Conservation (phyloP, 2,329 filamentous ascomycete genomes). For the Colletotrichum orbiculare region DNA sequence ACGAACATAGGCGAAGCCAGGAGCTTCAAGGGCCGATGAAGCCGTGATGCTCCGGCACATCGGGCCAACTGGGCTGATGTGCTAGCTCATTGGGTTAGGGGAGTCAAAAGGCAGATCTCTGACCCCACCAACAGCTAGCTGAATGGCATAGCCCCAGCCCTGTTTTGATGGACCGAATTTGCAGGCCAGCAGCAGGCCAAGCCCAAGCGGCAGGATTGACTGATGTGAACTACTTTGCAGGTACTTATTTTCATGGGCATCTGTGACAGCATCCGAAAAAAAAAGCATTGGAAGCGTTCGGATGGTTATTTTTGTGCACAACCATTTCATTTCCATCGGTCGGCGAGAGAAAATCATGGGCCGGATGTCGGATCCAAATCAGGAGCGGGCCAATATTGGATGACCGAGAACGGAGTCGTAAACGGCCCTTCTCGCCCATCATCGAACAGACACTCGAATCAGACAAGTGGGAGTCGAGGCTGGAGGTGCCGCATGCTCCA, state of each 20-base stretch:
- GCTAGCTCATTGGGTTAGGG: constrained; percentile 31
- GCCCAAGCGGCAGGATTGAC: constrained; percentile 18
- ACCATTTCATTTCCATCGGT: background rate
- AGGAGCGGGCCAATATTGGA: constrained; percentile 22
- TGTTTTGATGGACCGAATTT: constrained; percentile 35
- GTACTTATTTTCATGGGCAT: background rate
- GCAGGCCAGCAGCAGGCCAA: constrained; percentile 25
- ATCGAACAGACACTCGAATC: constrained; percentile 4
- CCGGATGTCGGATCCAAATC: constrained; percentile 19
- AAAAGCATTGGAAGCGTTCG: constrained; percentile 7
- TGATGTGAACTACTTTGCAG: constrained; percentile 11
- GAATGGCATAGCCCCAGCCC: constrained; percentile 26
- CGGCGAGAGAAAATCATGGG: background rate
- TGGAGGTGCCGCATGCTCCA: constrained; percentile 33
- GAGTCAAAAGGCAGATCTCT: constrained; percentile 28
- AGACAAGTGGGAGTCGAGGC: constrained; percentile 26
- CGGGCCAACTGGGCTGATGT: constrained; percentile 18
- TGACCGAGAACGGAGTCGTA: constrained; percentile 35
- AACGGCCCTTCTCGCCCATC: constrained; percentile 33
- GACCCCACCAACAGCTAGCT: constrained; percentile 25
- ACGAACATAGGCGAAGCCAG: constrained; percentile 35
- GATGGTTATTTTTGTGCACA: constrained; percentile 19
- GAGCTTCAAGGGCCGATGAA: constrained; percentile 34
- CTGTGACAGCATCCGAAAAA: constrained; percentile 3
- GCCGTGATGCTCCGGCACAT: constrained; percentile 38